phyloP scores from a whole-genome alignment of 1,139 yeast species.

The Suhomyces kunorum region DNA sequence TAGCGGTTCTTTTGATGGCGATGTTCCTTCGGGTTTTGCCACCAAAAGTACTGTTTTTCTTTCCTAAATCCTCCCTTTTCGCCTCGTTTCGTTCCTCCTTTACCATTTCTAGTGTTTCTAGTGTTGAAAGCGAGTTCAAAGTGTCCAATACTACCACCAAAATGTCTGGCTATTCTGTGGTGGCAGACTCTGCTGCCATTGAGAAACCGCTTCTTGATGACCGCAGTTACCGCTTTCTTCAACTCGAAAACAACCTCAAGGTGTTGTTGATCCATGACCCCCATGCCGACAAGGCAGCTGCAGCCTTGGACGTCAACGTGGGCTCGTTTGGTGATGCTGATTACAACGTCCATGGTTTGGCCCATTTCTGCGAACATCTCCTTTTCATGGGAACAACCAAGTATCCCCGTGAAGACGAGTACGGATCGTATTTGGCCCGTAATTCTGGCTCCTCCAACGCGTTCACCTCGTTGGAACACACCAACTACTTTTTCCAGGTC shows the following conservation, averaged over 20 bases:
- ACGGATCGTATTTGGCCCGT: slow-evolving; percentile 71
- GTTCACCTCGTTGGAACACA: slow-evolving; percentile 83
- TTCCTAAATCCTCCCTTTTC: neutral
- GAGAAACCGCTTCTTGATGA: slow-evolving; percentile 74
- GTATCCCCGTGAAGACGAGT: slow-evolving; percentile 90
- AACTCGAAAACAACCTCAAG: slow-evolving; percentile 62
- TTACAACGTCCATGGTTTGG: slow-evolving; percentile 73
- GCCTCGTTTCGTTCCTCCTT: neutral
- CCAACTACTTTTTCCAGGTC: slow-evolving; percentile 88
- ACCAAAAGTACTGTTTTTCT: neutral
- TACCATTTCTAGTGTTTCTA: neutral
- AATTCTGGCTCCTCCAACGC: slow-evolving; percentile 75
- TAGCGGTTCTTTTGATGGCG: slow-evolving; percentile 3
- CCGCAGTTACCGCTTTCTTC: slow-evolving; percentile 67
- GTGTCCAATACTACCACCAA: no score
- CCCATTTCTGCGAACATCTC: slow-evolving; percentile 95
- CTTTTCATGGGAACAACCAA: slow-evolving; percentile 96
- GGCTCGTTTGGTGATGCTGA: slow-evolving; percentile 85
- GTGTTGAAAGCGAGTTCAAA: no score
- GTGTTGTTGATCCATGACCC: slow-evolving; percentile 82
- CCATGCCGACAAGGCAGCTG: slow-evolving; percentile 87
- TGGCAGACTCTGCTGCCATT: slow-evolving; percentile 25
- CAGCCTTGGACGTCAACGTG: slow-evolving; percentile 87
- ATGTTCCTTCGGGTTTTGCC: slow-evolving; percentile 5
- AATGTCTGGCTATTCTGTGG: slow-evolving; percentile 9